Percentiles rank a stretch among this genome's conserved stretches.
Conservation (phyloP, 805 yeast species). For the Metschnikowia cerradonensis region DNA sequence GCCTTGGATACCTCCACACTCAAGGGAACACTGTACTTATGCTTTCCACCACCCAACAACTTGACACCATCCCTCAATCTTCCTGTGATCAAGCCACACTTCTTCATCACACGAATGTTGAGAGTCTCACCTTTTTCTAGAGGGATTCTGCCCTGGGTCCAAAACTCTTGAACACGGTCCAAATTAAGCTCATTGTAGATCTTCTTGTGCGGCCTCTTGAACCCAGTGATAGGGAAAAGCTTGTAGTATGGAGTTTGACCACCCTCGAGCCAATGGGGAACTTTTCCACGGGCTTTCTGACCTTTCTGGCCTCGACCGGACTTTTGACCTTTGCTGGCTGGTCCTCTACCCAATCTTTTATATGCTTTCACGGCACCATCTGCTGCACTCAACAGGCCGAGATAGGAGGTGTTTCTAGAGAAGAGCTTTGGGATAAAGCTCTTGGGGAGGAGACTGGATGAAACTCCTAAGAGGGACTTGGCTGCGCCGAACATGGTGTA, state of each 20-base stretch:
- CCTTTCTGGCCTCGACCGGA: constrained; percentile 98
- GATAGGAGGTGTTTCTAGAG: constrained; percentile 41
- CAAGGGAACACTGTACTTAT: constrained; percentile 52
- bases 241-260: constrained; percentile 93
- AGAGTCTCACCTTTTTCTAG: constrained; percentile 59
- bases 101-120: constrained; percentile 72
- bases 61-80: constrained; percentile 75
- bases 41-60: constrained; percentile 62
- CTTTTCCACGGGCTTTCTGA: constrained; percentile 91
- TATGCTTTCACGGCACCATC: constrained; percentile 55
- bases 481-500: constrained; percentile 4
- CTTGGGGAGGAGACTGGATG: constrained; percentile 2
- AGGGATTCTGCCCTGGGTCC: constrained; percentile 60
- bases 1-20: constrained; percentile 83
- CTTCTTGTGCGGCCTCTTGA: constrained; percentile 58
- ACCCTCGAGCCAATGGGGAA: constrained; percentile 95
- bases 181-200: constrained; percentile 60
- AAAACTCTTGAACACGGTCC: constrained; percentile 64
- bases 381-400: constrained; percentile 57
- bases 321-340: constrained; percentile 90
- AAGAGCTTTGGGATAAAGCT: background rate
- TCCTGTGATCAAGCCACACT: constrained; percentile 70
- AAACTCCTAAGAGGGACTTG: constrained; percentile 2
- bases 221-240: constrained; percentile 85
- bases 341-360: constrained; percentile 93